Base-by-base conservation (phyloP, 306 rosid genomes). In the Rosa lucieae region DNA sequence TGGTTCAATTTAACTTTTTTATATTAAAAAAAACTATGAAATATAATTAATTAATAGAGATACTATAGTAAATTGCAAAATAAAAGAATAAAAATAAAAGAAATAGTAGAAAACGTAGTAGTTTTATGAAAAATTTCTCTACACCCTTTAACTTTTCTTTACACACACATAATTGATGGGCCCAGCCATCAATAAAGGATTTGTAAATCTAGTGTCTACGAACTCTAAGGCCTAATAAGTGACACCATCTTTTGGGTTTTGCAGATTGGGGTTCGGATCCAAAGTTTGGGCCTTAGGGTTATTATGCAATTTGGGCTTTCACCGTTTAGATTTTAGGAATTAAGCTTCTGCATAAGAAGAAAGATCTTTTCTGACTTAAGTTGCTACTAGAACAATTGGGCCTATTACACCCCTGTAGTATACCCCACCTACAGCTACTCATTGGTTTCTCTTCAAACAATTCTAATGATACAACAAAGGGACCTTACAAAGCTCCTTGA, bases 391-490 rank as follows among this genome's bases (percentile, higher is more conserved):
- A 76, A 76, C 52, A 15, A 8, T 74, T 46, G 70, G 76, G 68
- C 73, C 69, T 37, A n/a, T 55, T 77, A 49, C 75, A 77, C 47
- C 83, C 67, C 47, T 78, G 63, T 61, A 42, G 69, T 71, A 67
- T 68, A 26, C 23, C 65, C n/a, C 15, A 14, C 58, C 66, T 66
- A 63, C 44, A 43, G 40, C 47, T 65, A 39, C 23, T 74, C 32
- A 49, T 44, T 2, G 13, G 46, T 61, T 84, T 79, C 47, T 62
- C 51, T 56, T 35, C 12, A 67, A 67, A 75, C 35, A 70, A 43
- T 26, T 71, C 48, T 59, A 42, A 52, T 48, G 66, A n/a, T 68
- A 75, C 53, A 61, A 68, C 58, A 71, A 47, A 39, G 52, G 48
- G 68, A 67, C 29, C 40, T 20, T 44, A 43, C 46, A 63, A 21